Percentiles rank a stretch among this genome's conserved stretches.
These are phyloP conservation scores for Clathrus columnatus DNA, from an alignment of 768 basidiomycete species.

Conservation along the genomic window DNA sequence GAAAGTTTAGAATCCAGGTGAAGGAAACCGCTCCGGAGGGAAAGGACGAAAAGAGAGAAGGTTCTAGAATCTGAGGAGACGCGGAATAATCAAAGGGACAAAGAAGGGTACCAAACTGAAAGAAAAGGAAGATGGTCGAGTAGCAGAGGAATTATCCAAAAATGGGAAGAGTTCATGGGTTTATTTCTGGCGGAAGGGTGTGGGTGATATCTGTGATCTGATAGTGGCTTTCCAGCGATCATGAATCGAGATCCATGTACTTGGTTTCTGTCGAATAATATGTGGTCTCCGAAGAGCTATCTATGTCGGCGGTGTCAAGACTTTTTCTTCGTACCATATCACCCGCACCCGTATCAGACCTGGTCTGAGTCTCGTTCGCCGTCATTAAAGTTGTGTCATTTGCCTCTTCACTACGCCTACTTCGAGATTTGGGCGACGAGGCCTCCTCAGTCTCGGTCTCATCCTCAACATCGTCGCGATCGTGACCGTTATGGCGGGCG, in stretches of 20 bases:
- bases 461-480: background rate
- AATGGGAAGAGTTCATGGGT: too few relatives aligned
- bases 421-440: too few relatives aligned
- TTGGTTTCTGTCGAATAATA: background rate
- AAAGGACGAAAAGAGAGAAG: background rate
- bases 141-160: too few relatives aligned
- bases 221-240: too few relatives aligned
- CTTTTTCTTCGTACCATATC: background rate
- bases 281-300: background rate
- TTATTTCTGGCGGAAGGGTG: too few relatives aligned
- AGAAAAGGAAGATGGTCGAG: background rate
- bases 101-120: background rate
- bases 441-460: slow-evolving; percentile 7
- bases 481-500: background rate
- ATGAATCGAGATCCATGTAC: background rate
- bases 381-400: too few relatives aligned
- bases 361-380: too few relatives aligned
- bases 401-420: too few relatives aligned
- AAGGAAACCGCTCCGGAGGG: too few relatives aligned
- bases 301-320: background rate
- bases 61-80: background rate
- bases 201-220: too few relatives aligned
- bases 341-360: too few relatives aligned
- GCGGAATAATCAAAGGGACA: background rate
- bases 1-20: background rate